Evolutionary conservation across 345 rosid species (phyloP).

Genomic region (Hibiscus mutabilis): DNA sequence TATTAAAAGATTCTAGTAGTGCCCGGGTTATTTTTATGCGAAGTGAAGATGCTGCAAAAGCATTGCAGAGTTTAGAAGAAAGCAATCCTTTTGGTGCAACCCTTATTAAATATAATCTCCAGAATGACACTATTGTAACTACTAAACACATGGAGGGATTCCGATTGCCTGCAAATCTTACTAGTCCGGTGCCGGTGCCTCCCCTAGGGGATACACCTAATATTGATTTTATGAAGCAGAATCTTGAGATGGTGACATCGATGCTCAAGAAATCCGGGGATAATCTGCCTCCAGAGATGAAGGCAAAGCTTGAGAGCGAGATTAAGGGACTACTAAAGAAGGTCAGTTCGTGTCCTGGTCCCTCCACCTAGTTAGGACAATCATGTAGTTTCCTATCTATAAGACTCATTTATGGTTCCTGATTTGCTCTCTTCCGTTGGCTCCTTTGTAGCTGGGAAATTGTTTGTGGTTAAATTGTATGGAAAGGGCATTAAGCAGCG

Average conservation of each 20-base stretch:
- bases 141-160: constrained; percentile 11
- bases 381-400: neutral
- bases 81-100: constrained; percentile 49
- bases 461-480: too few relatives aligned
- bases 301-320: constrained; percentile 61
- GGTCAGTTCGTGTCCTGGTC: constrained; percentile 58
- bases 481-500: neutral
- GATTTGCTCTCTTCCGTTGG: neutral
- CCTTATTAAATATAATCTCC: constrained; percentile 39
- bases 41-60: constrained; percentile 51
- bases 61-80: constrained; percentile 47
- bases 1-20: constrained; percentile 31
- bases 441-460: too few relatives aligned
- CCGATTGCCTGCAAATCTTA: constrained; percentile 20
- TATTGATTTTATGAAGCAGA: constrained; percentile 63
- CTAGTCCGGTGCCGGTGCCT: constrained; percentile 24
- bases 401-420: neutral
- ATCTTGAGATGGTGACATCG: constrained; percentile 83
- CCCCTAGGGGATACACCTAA: constrained; percentile 29
- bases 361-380: constrained; percentile 27
- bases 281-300: constrained; percentile 68
- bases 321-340: constrained; percentile 66
- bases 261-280: constrained; percentile 82
- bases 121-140: constrained; percentile 16
- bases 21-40: constrained; percentile 56